Conservation (phyloP, 306 rosid genomes). For the Astragalus glycyphyllos region DNA sequence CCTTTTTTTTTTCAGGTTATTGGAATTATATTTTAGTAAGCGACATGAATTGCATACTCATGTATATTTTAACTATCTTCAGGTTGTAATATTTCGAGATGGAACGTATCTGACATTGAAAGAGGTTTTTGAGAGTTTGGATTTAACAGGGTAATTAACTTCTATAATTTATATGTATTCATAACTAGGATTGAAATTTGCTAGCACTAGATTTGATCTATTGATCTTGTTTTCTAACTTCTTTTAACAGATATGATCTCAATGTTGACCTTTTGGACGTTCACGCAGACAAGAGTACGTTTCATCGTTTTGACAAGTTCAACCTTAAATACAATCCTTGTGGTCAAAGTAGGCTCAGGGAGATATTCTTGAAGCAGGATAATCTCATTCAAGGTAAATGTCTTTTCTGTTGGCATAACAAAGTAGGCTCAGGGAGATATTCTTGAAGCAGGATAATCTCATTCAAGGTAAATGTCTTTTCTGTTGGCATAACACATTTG, state of each 20-base stretch:
- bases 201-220: slow-evolving; percentile 14
- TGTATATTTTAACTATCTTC: slow-evolving; percentile 40
- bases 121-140: slow-evolving; percentile 99
- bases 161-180: slow-evolving; percentile 29
- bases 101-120: slow-evolving; percentile 97
- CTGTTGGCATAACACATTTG: slow-evolving; percentile 13
- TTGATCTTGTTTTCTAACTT: slow-evolving; percentile 43
- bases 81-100: slow-evolving; percentile 99
- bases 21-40: slow-evolving; percentile 15
- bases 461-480: slow-evolving; percentile 75
- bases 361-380: slow-evolving; percentile 96
- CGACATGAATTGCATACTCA: slow-evolving; percentile 29
- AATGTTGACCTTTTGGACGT: slow-evolving; percentile 99
- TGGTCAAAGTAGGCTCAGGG: slow-evolving; percentile 99
- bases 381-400: slow-evolving; percentile 99
- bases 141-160: slow-evolving; percentile 80
- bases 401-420: too few relatives aligned
- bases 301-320: slow-evolving; percentile 98
- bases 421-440: slow-evolving; percentile 99
- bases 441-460: slow-evolving; percentile 96
- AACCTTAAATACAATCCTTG: slow-evolving; percentile 98
- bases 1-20: slow-evolving; percentile 6
- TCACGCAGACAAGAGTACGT: slow-evolving; percentile 99
- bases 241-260: slow-evolving; percentile 82
- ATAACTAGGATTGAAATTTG: slow-evolving; percentile 27